Percentiles rank a stretch among this genome's conserved stretches.
Conservation (phyloP, 768 basidiomycete genomes). For the Kwoniella bestiolae region DNA sequence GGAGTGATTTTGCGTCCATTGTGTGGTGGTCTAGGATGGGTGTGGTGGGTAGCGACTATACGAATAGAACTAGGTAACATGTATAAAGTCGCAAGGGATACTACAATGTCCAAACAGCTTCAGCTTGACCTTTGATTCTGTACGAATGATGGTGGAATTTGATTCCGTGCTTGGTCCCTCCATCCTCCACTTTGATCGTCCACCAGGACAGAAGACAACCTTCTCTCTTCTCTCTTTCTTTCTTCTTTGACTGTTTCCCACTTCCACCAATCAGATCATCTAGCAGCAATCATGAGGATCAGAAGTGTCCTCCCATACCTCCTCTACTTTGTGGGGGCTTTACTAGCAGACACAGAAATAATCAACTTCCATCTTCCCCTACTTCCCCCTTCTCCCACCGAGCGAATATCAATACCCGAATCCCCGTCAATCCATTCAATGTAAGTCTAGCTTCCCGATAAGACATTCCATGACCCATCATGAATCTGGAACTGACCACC, state of each 20-base stretch:
- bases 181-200: conserved; percentile 21
- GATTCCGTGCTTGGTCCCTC: conserved; percentile 12
- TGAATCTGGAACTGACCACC: not conserved
- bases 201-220: not conserved
- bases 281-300: no score
- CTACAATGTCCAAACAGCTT: not conserved
- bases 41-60: no score
- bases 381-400: not conserved
- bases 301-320: not conserved
- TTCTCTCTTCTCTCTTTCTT: not conserved
- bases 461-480: no score
- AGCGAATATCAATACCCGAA: no score
- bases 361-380: conserved; percentile 39
- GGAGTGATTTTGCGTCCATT: conserved; percentile 54
- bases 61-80: no score
- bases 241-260: not conserved
- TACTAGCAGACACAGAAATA: conserved; percentile 42
- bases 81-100: no score
- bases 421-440: not conserved
- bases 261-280: not conserved
- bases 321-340: not conserved
- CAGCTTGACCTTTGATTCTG: not conserved
- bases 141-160: not conserved
- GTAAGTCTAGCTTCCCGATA: no score
- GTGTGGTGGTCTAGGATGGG: no score